Percentiles rank a stretch among this genome's conserved stretches.
phyloP scores from a whole-genome alignment of 495 filamentous ascomycete species.

The Aspergillus indologenus region DNA sequence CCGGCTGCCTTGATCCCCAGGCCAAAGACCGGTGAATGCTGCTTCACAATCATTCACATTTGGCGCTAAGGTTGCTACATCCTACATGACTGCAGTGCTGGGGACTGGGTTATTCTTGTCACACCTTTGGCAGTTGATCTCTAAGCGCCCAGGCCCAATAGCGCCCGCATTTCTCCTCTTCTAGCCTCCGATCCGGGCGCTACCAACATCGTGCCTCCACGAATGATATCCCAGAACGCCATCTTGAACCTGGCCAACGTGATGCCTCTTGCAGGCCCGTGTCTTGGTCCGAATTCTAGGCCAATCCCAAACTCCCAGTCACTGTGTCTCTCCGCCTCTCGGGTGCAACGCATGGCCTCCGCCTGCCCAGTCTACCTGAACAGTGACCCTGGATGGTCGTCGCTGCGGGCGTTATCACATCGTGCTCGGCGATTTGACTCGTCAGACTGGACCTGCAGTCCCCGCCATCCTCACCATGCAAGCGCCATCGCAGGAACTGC shows the following conservation, averaged over 20 bases:
- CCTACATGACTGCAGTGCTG: not conserved
- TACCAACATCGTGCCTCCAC: conserved; percentile 11
- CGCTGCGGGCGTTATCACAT: conserved; percentile 40
- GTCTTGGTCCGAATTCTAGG: conserved; percentile 7
- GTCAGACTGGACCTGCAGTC: conserved; percentile 21
- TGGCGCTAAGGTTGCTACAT: not conserved
- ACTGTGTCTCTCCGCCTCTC: conserved; percentile 12
- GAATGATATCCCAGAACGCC: conserved; percentile 14
- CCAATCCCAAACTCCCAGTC: conserved; percentile 1
- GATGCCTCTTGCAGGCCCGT: conserved; percentile 22
- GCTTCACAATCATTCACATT: not conserved
- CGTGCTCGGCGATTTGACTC: conserved; percentile 33
- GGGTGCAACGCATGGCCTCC: conserved; percentile 10
- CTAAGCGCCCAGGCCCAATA: conserved; percentile 9
- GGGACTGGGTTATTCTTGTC: not conserved
- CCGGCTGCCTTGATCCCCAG: no score
- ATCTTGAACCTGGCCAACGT: conserved; percentile 9
- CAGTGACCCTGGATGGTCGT: not conserved
- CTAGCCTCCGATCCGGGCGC: conserved; percentile 22
- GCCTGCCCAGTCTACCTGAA: not conserved
- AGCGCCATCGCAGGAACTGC: conserved; percentile 15
- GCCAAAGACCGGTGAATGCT: no score
- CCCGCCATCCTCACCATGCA: conserved; percentile 14
- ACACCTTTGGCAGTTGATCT: conserved; percentile 6
- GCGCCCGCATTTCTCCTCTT: conserved; percentile 1